phyloP scores from a whole-genome alignment of 306 rosid genomes.

The Vigna reflexopilosa region DNA sequence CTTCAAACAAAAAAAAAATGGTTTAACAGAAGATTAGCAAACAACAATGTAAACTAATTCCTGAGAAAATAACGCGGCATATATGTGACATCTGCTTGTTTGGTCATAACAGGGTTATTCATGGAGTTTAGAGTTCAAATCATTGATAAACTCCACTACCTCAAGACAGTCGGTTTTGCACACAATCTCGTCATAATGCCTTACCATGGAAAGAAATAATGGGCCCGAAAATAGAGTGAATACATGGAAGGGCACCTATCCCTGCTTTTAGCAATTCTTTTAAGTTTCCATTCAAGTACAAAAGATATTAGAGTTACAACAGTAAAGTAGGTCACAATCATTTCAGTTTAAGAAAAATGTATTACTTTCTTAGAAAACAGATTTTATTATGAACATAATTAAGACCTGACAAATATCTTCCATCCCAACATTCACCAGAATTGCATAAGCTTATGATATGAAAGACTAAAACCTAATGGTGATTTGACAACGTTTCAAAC shows the following conservation, averaged over 20 bases:
- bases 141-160: neutral
- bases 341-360: neutral
- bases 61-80: neutral
- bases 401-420: conserved; percentile 23
- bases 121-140: neutral
- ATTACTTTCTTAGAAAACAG: neutral
- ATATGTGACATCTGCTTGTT: neutral
- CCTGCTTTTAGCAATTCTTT: neutral
- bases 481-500: conserved; percentile 20
- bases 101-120: neutral
- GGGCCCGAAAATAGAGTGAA: neutral
- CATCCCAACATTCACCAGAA: neutral
- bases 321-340: neutral
- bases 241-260: neutral
- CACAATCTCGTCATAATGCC: conserved; percentile 8
- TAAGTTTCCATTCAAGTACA: neutral
- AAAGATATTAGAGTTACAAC: neutral
- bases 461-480: neutral
- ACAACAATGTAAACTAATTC: conserved; percentile 13
- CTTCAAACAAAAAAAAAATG: no score
- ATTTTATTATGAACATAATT: neutral
- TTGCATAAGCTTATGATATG: conserved; percentile 1
- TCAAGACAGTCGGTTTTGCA: neutral
- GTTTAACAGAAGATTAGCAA: neutral
- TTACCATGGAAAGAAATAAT: conserved; percentile 1